Percentiles rank a stretch among this genome's conserved stretches.
Conservation (phyloP, 441 rosid genomes). For the Lepidium campestre region DNA sequence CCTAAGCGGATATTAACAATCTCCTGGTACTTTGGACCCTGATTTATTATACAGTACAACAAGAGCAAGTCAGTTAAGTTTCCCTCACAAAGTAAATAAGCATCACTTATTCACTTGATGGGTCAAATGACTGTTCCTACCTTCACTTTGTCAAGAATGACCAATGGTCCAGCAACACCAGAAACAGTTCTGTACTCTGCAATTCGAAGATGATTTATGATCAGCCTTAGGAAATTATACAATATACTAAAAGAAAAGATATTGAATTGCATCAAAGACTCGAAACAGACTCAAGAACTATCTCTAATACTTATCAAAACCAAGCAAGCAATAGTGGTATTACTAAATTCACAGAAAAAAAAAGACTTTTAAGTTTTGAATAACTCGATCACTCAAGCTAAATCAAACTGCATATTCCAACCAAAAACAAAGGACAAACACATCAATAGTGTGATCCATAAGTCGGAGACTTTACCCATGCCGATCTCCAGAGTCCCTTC, state of each 20-base stretch:
- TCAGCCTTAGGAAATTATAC: not conserved
- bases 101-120: too few relatives aligned
- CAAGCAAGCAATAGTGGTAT: not conserved
- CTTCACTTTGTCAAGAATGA: slow-evolving; percentile 49
- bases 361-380: not conserved
- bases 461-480: slow-evolving; percentile 56
- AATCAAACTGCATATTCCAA: not conserved
- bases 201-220: slow-evolving; percentile 13
- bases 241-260: too few relatives aligned
- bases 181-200: slow-evolving; percentile 54
- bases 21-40: slow-evolving; percentile 61
- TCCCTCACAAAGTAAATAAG: not conserved
- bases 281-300: not conserved
- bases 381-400: not conserved
- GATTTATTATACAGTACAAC: not conserved
- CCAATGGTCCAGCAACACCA: slow-evolving; percentile 36
- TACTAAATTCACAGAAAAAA: not conserved
- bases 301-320: not conserved
- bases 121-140: slow-evolving; percentile 4
- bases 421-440: not conserved
- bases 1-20: slow-evolving; percentile 52
- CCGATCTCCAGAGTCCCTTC: slow-evolving; percentile 84
- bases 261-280: not conserved
- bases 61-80: not conserved
- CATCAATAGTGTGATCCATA: not conserved